Evolutionary conservation across 495 filamentous ascomycete species (phyloP), one percentile per base, ranked within the genome.

Genomic region (Aspergillus avenaceus): DNA sequence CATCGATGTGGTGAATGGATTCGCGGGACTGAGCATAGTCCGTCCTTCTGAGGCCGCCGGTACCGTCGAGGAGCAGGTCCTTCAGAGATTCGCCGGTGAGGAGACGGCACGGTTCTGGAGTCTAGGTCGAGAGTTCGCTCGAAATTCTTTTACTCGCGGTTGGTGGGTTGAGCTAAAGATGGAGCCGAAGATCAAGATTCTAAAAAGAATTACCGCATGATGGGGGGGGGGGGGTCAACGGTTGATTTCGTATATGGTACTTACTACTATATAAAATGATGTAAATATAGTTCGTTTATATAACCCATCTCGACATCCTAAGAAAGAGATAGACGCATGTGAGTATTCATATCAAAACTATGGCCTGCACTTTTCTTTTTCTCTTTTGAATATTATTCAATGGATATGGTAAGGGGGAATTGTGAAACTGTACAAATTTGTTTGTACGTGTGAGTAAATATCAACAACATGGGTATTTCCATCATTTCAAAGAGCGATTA

Each of bases 1-100:
- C 8, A 65, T 93, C 8, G 80, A 79, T 16, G 77, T 80, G 0
- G 78, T 95, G 1, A 69, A 83, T 47, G 88, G 84, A 0, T 95
- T 84, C 65, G 78, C 75, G 11, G 89, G 92, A 0, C 54, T 96
- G 9, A 77, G 80, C 50, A 36, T 95, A 16, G 53, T 87, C 41
- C 77, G 70, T 46, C 84, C 84, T 3, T 80, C 75, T 8, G 62
- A 69, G 13, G 32, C 62, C 5, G 61, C 66, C 0, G 73, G 63
- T 0, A 51, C 49, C 13, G 64, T 63, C 21, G 68, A 70, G 45
- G 59, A 52, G 36, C 57, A 55, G 43, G 57, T 70, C 27, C 16
- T 72, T n/a, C 28, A 41, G 5, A 26, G 28, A 7, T 0, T 72
- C n/a, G 29, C 50, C 7, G 69, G 67, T 18, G 34, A 51, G 12